A percentile compares a stretch with the other conserved stretches of the same genome.
Conservation (phyloP, 2,329 filamentous ascomycete genomes). For the Arthrocladium fulminans region DNA sequence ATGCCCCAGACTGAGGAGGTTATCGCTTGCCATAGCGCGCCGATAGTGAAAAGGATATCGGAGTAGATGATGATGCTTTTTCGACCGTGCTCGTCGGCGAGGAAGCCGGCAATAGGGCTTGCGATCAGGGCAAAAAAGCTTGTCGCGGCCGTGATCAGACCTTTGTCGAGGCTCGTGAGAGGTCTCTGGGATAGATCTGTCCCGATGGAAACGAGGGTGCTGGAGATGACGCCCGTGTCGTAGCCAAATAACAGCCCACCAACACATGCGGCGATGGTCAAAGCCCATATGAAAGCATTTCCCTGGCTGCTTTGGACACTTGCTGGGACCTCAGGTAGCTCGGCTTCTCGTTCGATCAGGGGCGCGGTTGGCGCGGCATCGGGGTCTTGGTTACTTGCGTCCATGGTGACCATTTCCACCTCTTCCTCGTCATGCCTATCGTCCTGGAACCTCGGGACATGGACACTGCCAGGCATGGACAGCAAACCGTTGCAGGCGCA, state of each 20-base stretch:
- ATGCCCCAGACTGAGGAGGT: constrained; percentile 36
- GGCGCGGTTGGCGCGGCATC: constrained; percentile 1
- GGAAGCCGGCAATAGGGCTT: constrained; percentile 45
- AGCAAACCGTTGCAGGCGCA: background rate
- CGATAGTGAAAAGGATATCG: constrained; percentile 38
- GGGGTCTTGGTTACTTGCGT: background rate
- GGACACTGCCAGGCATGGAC: constrained; percentile 1
- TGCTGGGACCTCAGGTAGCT: background rate
- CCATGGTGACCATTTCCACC: constrained; percentile 6
- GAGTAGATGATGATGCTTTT: constrained; percentile 40
- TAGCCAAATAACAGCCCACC: constrained; percentile 54
- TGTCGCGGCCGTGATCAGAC: constrained; percentile 50
- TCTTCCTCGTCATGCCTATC: constrained; percentile 1
- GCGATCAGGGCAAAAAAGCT: constrained; percentile 50
- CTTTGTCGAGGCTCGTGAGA: constrained; percentile 49
- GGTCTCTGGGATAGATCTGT: constrained; percentile 43
- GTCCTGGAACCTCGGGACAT: background rate
- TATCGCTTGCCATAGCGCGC: constrained; percentile 36
- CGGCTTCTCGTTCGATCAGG: background rate
- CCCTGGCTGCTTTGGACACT: constrained; percentile 17
- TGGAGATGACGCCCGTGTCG: constrained; percentile 55
- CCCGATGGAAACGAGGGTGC: constrained; percentile 49
- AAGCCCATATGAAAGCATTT: constrained; percentile 44
- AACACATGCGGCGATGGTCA: constrained; percentile 50
- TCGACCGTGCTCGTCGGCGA: constrained; percentile 43